Base-by-base conservation (phyloP, 1,139 yeast genomes). In the Sugiyamaella grinbergsii region DNA sequence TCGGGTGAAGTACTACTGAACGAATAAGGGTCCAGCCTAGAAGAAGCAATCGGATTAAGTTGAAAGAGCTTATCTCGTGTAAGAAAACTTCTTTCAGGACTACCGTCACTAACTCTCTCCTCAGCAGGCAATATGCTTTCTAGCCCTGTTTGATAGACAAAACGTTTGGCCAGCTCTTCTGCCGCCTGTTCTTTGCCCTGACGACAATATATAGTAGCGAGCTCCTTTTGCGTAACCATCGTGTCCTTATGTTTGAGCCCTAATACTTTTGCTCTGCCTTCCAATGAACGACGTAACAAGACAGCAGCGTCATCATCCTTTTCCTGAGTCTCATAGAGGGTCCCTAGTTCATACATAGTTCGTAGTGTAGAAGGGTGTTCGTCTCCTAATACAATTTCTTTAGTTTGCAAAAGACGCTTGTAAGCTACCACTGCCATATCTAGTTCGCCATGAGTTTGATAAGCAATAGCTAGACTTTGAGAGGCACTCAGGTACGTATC, bases 271-370 rank as follows among this genome's bases (percentile, higher is more conserved):
- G 31, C 7, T 23, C 37, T 29, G 11, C 45, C 38, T 5, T 41
- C 45, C 10, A 41, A 41, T 5, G 45, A 41, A 3, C 38, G 31
- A 31, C 37, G 31, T 20, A 41, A 33, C 45, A 41, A 31, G 20
- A 10, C 18, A 3, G 23, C 22, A 5, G 38, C 24, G 11, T 18
- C 31, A 13, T 41, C 31, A 20, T n/a, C 11, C 11, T 41, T 41
- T 2, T 31, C 38, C 15, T 41, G 38, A 10, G 13, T 22, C 6
- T 23, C 20, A 19, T 41, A 31, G 2, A 41, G 7, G 20, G 15
- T 13, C 2, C 45, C 45, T 4, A 41, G 38, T n/a, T 41, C 45
- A 41, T 41, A 22, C 31, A 41, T 41, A 5, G 45, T 41, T 22
- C 23, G 36, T 7, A 31, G 22, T 7, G 45, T 41, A 20, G n/a